A percentile compares a stretch with the other conserved stretches of the same genome.
Evolutionary conservation across 192 early-diverging fungal species (phyloP).

Genomic region (Coemansia sp.): DNA sequence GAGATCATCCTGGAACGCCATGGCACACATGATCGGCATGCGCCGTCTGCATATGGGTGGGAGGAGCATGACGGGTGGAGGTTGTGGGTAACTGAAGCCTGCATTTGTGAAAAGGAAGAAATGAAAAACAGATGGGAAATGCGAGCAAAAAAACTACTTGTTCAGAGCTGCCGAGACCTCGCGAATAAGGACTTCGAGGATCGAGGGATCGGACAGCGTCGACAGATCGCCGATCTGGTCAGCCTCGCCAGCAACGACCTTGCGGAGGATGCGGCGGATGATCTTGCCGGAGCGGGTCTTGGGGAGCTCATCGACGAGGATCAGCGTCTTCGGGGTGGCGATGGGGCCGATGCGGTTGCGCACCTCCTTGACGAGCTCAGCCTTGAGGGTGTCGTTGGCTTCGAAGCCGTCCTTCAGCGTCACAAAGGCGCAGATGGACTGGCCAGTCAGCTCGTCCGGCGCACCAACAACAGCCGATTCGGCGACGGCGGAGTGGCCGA

Average conservation of each 20-base stretch:
- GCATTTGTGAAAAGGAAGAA: not conserved
- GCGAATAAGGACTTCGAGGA: slow-evolving; percentile 58
- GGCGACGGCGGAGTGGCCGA: slow-evolving; percentile 74
- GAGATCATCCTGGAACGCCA: too few relatives aligned
- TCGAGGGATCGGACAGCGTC: slow-evolving; percentile 80
- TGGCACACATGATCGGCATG: too few relatives aligned
- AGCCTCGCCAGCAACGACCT: slow-evolving; percentile 83
- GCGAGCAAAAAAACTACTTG: slow-evolving; percentile 11
- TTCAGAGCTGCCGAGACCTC: slow-evolving; percentile 34
- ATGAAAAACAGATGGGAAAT: not conserved
- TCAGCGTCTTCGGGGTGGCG: slow-evolving; percentile 83
- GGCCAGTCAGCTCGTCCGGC: slow-evolving; percentile 85
- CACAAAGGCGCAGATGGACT: slow-evolving; percentile 85
- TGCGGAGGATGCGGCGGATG: slow-evolving; percentile 92
- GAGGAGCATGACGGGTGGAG: too few relatives aligned
- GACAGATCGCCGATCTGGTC: slow-evolving; percentile 85
- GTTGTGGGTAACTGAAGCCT: too few relatives aligned
- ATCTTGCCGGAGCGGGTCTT: slow-evolving; percentile 97
- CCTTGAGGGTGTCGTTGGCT: slow-evolving; percentile 52
- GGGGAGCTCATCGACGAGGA: slow-evolving; percentile 84
- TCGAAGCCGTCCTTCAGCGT: slow-evolving; percentile 70
- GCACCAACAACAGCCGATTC: slow-evolving; percentile 91
- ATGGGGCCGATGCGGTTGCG: slow-evolving; percentile 91
- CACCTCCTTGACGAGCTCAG: slow-evolving; percentile 72
- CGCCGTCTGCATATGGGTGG: too few relatives aligned